Base-by-base conservation (phyloP, 148 eudicot genomes). In the Polygonum aviculare region DNA sequence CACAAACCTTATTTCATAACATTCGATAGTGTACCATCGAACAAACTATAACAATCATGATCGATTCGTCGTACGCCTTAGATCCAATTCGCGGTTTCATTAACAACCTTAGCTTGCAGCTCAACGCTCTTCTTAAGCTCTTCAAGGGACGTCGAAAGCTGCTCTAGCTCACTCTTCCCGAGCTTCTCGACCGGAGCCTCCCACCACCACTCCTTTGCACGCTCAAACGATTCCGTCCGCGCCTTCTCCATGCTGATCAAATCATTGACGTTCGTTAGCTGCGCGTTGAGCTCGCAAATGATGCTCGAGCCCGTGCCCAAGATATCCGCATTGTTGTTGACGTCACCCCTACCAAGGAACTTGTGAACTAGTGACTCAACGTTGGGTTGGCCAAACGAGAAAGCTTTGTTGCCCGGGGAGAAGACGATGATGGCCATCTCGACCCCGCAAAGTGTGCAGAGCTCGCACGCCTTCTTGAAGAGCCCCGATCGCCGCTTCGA, bases 401-500 rank as follows among this genome's bases (percentile, higher is more conserved):
- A 51, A 1, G 16, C 55, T 6, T 51, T 51, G 19, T 6, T 51
- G n/a, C n/a, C 55, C 19, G 55, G 55, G 9, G 69, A 63, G 38
- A 63, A 63, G 26, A 63, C 69, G 10, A 63, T 5, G 33, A 63
- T 33, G 12, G 26, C 69, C 22, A 63, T 63, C 38, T 63, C 69
- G 33, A 63, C 69, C 14, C 38, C 69, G 38, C 69, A 63, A 12
- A 63, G 69, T 36, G 38, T 63, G 69, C 36, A 63, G 22, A 63
- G 69, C 36, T 63, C 69, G 36, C 16, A 22, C 36, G 69, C 69
- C 69, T 63, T 63, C 38, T 63, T 63, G 38, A 63, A 22, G 15
- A 63, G 69, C 15, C 69, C 69, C 33, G 69, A 63, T 7, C 69
- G 69, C 9, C 69, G 69, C 69, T 63, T 63, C 69, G 38, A 63